Conservation (phyloP, 2,329 filamentous ascomycete species). For the Gnomoniopsis sp. region DNA sequence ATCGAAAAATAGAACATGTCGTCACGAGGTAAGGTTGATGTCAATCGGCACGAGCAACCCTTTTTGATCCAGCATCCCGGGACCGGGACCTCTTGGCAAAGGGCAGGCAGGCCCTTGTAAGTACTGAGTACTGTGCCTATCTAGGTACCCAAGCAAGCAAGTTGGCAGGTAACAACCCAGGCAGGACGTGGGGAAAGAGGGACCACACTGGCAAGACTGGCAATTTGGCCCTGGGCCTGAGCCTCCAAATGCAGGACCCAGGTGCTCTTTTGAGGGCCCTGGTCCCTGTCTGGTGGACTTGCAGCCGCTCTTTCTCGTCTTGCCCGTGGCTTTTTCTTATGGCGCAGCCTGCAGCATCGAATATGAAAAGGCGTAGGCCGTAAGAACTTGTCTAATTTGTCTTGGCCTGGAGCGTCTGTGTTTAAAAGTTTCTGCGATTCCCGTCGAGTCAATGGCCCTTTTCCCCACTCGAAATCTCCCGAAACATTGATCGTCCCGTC, state of each 20-base stretch:
- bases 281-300: neutral
- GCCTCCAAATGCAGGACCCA: neutral
- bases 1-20: slow-evolving; percentile 5
- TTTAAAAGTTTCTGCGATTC: too few species aligned
- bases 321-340: neutral
- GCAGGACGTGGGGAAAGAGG: neutral
- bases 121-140: too few species aligned
- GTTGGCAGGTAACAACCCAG: too few species aligned
- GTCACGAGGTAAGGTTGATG: slow-evolving; percentile 9
- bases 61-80: neutral
- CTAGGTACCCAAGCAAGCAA: too few species aligned
- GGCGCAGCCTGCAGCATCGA: slow-evolving; percentile 3
- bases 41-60: neutral
- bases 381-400: neutral
- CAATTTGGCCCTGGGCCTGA: neutral
- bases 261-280: neutral
- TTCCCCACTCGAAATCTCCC: slow-evolving; percentile 1
- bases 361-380: neutral
- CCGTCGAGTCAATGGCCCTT: neutral
- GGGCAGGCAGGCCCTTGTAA: neutral
- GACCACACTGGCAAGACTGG: neutral
- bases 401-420: neutral
- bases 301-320: neutral
- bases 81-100: neutral
- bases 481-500: slow-evolving; percentile 12